Percentiles rank a stretch among this genome's conserved stretches.
These are phyloP conservation scores for Dactylellina haptotyla DNA, from an alignment of 2,329 filamentous ascomycete genomes.

Conservation along the genomic window DNA sequence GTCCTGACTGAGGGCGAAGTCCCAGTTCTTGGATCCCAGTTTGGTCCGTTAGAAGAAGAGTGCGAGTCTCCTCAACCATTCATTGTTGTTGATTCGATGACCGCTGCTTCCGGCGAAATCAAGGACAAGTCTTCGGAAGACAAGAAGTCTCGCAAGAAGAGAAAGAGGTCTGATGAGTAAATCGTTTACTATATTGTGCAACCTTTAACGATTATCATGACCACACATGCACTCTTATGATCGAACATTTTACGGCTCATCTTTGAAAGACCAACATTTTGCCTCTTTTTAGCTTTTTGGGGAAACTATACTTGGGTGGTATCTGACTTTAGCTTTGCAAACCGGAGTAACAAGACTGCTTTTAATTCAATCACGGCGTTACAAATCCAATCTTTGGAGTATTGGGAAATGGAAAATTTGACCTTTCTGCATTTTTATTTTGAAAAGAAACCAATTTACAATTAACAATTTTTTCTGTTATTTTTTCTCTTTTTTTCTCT, in stretches of 20 bases:
- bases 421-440: slow-evolving; percentile 65
- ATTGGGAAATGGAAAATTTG: slow-evolving; percentile 57
- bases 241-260: slow-evolving; percentile 51
- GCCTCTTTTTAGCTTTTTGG: slow-evolving; percentile 55
- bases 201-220: slow-evolving; percentile 51
- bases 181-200: slow-evolving; percentile 56
- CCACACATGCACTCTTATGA: slow-evolving; percentile 55
- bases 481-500: slow-evolving; percentile 62
- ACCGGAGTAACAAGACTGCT: slow-evolving; percentile 52
- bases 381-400: slow-evolving; percentile 51
- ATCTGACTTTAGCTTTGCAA: slow-evolving; percentile 57
- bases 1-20: slow-evolving; percentile 79
- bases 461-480: slow-evolving; percentile 61
- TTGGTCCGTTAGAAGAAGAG: slow-evolving; percentile 64
- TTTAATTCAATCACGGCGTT: slow-evolving; percentile 46
- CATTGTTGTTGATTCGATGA: slow-evolving; percentile 82
- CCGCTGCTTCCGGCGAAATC: slow-evolving; percentile 73
- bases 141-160: slow-evolving; percentile 63
- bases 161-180: slow-evolving; percentile 62
- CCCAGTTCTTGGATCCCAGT: slow-evolving; percentile 57
- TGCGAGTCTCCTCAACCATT: slow-evolving; percentile 69
- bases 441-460: slow-evolving; percentile 16
- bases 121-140: slow-evolving; percentile 58
- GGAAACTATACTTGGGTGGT: slow-evolving; percentile 56
- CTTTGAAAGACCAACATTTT: slow-evolving; percentile 40